Evolutionary conservation across 2,329 filamentous ascomycete genomes (phyloP).

Genomic region (Westerdykella sp.): DNA sequence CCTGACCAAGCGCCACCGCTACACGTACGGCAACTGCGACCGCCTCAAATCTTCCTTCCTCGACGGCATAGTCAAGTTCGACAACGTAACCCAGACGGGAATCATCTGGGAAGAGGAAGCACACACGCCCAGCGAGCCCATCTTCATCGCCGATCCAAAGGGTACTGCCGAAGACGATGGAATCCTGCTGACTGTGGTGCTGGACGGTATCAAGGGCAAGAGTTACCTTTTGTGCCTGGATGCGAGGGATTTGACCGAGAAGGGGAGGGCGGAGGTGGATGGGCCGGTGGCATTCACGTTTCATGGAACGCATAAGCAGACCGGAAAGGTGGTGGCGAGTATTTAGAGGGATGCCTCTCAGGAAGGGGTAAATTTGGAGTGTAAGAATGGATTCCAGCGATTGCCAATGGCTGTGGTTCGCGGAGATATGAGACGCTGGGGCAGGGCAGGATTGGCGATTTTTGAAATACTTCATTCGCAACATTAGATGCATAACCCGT

Average conservation of each 20-base stretch:
- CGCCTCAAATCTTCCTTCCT: slow-evolving; percentile 55
- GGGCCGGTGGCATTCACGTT: slow-evolving; percentile 59
- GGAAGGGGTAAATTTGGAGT: too few species aligned
- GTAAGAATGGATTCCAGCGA: too few species aligned
- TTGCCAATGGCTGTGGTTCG: too few species aligned
- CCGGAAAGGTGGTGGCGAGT: slow-evolving; percentile 1
- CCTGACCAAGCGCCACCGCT: slow-evolving; percentile 51
- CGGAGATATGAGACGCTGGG: too few species aligned
- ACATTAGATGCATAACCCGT: too few species aligned
- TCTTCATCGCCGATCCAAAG: slow-evolving; percentile 55
- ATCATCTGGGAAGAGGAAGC: slow-evolving; percentile 54
- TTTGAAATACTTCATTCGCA: too few species aligned
- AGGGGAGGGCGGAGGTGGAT: slow-evolving; percentile 57
- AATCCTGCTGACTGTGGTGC: slow-evolving; percentile 55
- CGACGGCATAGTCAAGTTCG: slow-evolving; percentile 61
- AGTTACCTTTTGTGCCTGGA: slow-evolving; percentile 64
- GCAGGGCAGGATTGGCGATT: too few species aligned
- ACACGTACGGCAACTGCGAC: slow-evolving; percentile 53
- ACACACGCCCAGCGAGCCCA: slow-evolving; percentile 63
- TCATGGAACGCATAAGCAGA: slow-evolving; percentile 51
- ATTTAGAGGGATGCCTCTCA: too few species aligned
- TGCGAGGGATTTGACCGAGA: slow-evolving; percentile 56
- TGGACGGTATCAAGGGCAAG: slow-evolving; percentile 53
- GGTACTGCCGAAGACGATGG: slow-evolving; percentile 56
- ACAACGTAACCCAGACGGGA: slow-evolving; percentile 49